Conservation (phyloP, 2,329 filamentous ascomycete genomes). For the Exophiala mesophila region DNA sequence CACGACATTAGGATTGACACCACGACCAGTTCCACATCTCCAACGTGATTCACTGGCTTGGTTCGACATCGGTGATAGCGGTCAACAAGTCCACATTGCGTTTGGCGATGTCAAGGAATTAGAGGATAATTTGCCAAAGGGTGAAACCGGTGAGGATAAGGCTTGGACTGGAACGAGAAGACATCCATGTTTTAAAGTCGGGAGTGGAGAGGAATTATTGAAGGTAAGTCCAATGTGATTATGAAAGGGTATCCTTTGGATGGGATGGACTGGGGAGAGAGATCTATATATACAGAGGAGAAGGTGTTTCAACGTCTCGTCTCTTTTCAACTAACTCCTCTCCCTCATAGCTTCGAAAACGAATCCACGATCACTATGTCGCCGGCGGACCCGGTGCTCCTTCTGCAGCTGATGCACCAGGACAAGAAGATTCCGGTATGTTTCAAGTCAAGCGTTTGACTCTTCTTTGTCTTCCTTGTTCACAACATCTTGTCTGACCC, state of each 20-base stretch:
- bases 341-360: background rate
- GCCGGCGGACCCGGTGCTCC: slow-evolving; percentile 49
- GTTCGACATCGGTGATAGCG: slow-evolving; percentile 33
- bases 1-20: slow-evolving; percentile 51
- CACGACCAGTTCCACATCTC: slow-evolving; percentile 48
- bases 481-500: too few relatives aligned
- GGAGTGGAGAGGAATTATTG: slow-evolving; percentile 44
- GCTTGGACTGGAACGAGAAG: slow-evolving; percentile 32
- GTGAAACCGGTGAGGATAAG: background rate
- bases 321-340: background rate
- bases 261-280: too few relatives aligned
- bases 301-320: too few relatives aligned
- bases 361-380: slow-evolving; percentile 43
- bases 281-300: too few relatives aligned
- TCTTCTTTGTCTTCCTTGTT: too few relatives aligned
- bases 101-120: slow-evolving; percentile 50
- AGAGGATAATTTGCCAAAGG: slow-evolving; percentile 40
- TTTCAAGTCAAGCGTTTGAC: too few relatives aligned
- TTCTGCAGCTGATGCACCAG: slow-evolving; percentile 51
- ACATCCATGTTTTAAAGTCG: slow-evolving; percentile 57
- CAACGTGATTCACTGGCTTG: slow-evolving; percentile 52
- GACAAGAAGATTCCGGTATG: slow-evolving; percentile 41
- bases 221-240: slow-evolving; percentile 47
- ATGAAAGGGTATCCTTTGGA: too few relatives aligned
- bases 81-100: slow-evolving; percentile 51